Base-by-base conservation (phyloP, 495 filamentous ascomycete genomes). In the Polyplosphaeria fusca region DNA sequence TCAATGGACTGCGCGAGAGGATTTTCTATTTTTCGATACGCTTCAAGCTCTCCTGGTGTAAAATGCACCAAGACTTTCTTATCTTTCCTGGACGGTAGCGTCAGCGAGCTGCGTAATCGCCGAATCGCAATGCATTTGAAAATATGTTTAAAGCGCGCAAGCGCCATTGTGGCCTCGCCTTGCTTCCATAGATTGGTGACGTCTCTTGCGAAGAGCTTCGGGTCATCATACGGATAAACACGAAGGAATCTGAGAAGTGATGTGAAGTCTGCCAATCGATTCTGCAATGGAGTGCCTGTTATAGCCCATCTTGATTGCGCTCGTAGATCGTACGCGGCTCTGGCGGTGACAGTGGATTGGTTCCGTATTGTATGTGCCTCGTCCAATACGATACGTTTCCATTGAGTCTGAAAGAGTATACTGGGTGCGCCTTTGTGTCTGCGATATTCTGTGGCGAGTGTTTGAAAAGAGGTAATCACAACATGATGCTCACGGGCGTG, bases 161-260 rank as follows among this genome's bases (percentile, higher is more conserved):
- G 30, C 13, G 52, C 52, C 25, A 47, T 32, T 26, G 26, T 25
- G 3, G 20, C 30, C 11, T 39, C 41, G 16, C 28, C 42, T 3
- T 26, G 13, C 27, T 40, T 55, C 42, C 41, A 55, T 2, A 55
- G 27, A 3, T 22, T 14, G 14, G 32, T 16, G 22, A 55, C 39
- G 23, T 55, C 42, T 11, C 2, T 13, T 5, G 47, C 70, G 40
- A 76, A 77, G 1, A 20, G n/a, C 26, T 51, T 67, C 2, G 27
- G 60, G 18, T 77, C 69, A 16, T 54, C 45, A 38, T 76, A 78
- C 7, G 75, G 76, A 40, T 68, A 61, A 4, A 58, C 69, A 12
- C 52, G 60, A 9, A 78, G 63, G 47, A 78, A 77, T 37, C 68
- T 70, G 5, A 77, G 23, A 7, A 55, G 22, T 2, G 27, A 18